Conservation (phyloP, 2,329 filamentous ascomycete species). For the Elsinoe fawcettii region DNA sequence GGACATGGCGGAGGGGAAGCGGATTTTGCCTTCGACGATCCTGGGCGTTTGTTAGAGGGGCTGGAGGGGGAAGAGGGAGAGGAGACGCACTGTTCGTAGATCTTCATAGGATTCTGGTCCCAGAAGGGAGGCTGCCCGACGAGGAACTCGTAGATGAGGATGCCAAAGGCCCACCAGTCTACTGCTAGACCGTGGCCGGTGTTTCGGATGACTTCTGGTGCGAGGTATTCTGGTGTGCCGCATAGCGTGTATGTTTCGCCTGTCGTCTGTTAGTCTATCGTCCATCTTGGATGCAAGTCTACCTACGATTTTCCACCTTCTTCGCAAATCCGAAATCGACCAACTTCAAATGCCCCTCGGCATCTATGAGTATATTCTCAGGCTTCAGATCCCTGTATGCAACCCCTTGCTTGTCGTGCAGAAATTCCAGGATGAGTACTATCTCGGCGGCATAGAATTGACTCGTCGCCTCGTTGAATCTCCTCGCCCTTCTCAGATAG, state of each 20-base stretch:
- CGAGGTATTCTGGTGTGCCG: slow-evolving; percentile 76
- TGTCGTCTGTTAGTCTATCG: slow-evolving; percentile 21
- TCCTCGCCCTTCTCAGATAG: slow-evolving; percentile 67
- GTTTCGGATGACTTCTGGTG: slow-evolving; percentile 76
- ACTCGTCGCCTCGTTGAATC: slow-evolving; percentile 70
- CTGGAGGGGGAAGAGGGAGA: background rate
- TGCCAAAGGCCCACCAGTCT: slow-evolving; percentile 83
- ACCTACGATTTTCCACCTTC: slow-evolving; percentile 55
- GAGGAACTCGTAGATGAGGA: slow-evolving; percentile 75
- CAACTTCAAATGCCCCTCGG: slow-evolving; percentile 69
- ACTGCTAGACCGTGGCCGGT: slow-evolving; percentile 67
- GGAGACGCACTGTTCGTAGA: slow-evolving; percentile 58
- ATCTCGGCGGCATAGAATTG: slow-evolving; percentile 82
- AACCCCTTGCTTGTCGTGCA: slow-evolving; percentile 72
- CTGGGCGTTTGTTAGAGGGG: slow-evolving; percentile 33
- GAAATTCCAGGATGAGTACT: slow-evolving; percentile 69
- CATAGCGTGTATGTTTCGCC: slow-evolving; percentile 75
- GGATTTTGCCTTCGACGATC: slow-evolving; percentile 70
- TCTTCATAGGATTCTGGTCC: slow-evolving; percentile 79
- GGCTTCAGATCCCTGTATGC: slow-evolving; percentile 78
- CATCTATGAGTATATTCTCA: slow-evolving; percentile 72
- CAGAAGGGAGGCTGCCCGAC: slow-evolving; percentile 82
- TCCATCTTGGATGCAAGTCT: slow-evolving; percentile 10
- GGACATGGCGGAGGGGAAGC: slow-evolving; percentile 63
- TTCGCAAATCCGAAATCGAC: slow-evolving; percentile 85